A percentile compares a stretch with the other conserved stretches of the same genome.
Evolutionary conservation across 73 alveolate species (phyloP).

Genomic region (Symbiodinium pilosum): DNA sequence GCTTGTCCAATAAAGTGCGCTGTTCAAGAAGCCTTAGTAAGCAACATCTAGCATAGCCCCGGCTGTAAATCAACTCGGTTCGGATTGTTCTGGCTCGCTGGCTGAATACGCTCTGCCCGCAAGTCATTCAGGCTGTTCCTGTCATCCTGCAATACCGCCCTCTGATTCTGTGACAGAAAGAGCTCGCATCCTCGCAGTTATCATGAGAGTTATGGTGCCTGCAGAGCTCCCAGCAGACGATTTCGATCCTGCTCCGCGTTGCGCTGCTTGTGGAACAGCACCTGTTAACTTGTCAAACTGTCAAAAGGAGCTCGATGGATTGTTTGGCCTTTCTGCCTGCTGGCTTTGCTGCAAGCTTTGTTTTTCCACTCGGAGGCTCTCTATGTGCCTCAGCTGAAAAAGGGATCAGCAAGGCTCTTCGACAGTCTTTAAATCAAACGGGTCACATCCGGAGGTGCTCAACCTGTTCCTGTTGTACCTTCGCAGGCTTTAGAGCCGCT

Average conservation of each 20-base stretch:
- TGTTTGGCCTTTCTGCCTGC: too few species aligned
- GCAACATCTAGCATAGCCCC: not conserved
- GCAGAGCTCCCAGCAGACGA: slow-evolving; percentile 54
- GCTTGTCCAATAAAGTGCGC: slow-evolving; percentile 39
- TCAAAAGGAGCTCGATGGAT: too few species aligned
- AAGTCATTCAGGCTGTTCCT: slow-evolving; percentile 40
- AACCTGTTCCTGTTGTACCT: slow-evolving; percentile 74
- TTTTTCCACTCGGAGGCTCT: slow-evolving; percentile 63
- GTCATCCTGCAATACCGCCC: too few species aligned
- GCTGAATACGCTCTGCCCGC: slow-evolving; percentile 75
- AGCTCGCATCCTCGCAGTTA: too few species aligned
- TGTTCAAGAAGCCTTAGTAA: slow-evolving; percentile 26
- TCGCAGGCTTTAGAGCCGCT: too few species aligned
- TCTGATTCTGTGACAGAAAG: too few species aligned
- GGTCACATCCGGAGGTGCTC: slow-evolving; percentile 39
- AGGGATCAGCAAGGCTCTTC: not conserved
- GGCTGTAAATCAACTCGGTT: too few species aligned
- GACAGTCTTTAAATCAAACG: not conserved
- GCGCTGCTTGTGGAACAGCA: slow-evolving; percentile 79
- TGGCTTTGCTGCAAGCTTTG: slow-evolving; percentile 78
- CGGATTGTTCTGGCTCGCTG: not conserved
- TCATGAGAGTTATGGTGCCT: not conserved
- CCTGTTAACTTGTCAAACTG: too few species aligned
- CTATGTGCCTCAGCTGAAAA: slow-evolving; percentile 37
- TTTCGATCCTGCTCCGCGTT: slow-evolving; percentile 80